Evolutionary conservation across 352 stramenopile species (phyloP), one percentile per base, ranked within the genome.

Genomic region (Phytophthora cajani): DNA sequence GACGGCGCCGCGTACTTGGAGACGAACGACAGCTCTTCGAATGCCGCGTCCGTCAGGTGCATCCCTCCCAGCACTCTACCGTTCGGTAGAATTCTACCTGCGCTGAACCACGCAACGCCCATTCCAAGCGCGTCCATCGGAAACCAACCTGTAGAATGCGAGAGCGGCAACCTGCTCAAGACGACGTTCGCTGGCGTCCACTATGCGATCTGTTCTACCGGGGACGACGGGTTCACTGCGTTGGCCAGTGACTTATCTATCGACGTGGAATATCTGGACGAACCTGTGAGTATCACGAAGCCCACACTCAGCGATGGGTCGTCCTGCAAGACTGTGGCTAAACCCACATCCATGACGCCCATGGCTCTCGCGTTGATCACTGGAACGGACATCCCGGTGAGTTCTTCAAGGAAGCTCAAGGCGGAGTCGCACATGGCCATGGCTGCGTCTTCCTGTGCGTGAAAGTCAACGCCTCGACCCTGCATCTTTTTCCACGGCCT

Each of bases 221-320:
- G 46, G 23, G 44, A 51, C 2, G 54, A 65, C 25, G 66, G 67
- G 3, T 81, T 84, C 46, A 69, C 66, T 38, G 65, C 76, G 7
- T 68, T 67, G 40, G 60, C 63, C 0, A 68, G 73, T 2, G 74
- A 84, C 27, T 40, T 80, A 10, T 65, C 70, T 27, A 78, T 84
- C 21, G 62, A 76, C 32, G 71, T 79, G 33, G 60, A 58, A 14
- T 81, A 73, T 56, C 50, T 67, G 11, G 30, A 71, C 6, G 27
- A 12, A 5, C 63, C 54, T 3, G 62, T 62, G 16, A 47, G 9
- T 25, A 63, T 74, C 25, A 32, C 62, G 5, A 21, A 27, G 3
- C 27, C 57, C 5, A 42, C 58, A 7, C 21, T 74, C 19, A 53
- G n/a, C 32, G 54, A 61, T 36, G 50, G 56, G 54, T 49, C 56